Base-by-base conservation (phyloP, 345 rosid genomes). In the Cardamine resedifolia region DNA sequence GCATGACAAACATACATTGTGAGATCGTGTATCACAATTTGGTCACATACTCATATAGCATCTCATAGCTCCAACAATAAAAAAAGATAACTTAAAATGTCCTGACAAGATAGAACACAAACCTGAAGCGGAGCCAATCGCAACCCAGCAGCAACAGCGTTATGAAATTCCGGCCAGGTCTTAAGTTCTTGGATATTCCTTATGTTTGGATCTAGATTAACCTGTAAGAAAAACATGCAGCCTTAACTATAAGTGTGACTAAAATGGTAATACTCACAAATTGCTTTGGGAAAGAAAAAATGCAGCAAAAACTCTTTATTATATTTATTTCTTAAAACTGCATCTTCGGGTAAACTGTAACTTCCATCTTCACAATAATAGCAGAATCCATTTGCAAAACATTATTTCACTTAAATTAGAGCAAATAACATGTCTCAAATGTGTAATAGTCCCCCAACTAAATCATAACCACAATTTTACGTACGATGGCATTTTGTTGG, bases 151-250 rank as follows among this genome's bases (percentile, higher is more conserved):
- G 97, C 98, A 79, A 91, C 97, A 77, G 97, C 96, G 82, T 94
- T 94, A 77, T 91, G 97, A 85, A 94, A 94, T 83, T 94, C 97
- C n/a, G 98, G 95, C 97, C 97, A 94, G 31, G 96, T 84, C 80
- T 83, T 91, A 66, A 94, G 89, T 81, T 94, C 98, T 85, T 91
- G 97, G 48, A 94, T 78, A 77, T 88, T 91, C 81, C 97, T 86
- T 69, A 82, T 76, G 77, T 74, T 94, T 61, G 98, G 96, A 77
- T 94, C 98, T 66, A 94, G 83, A 81, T 91, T 91, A 71, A 94
- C 97, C 98, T 94, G 80, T 18, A 61, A 79, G 30, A 48, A 14
- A 33, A 72, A 24, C 49, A 69, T 70, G 65, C 59, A 69, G 57
- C 27, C 66, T 55, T 36, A 57, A 23, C 48, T 50, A 39, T 52